These are phyloP conservation scores for Plantago elongata DNA, from an alignment of 257 asterid genomes.

Conservation along the genomic window DNA sequence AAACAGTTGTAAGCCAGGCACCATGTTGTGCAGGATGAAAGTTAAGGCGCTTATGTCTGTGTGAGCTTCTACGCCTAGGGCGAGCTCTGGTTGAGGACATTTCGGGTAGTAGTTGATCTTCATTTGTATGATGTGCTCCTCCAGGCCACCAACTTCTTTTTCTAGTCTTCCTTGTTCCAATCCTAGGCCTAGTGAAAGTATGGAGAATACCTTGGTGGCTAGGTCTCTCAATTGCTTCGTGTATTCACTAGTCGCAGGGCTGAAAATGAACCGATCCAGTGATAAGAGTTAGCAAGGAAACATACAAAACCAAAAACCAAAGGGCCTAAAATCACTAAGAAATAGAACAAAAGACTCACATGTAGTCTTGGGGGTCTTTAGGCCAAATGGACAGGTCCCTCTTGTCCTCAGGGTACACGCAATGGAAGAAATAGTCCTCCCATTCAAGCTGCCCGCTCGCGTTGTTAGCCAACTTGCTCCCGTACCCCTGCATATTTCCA, in stretches of 20 bases:
- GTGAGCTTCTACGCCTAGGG: slow-evolving; percentile 92
- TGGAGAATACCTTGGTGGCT: slow-evolving; percentile 52
- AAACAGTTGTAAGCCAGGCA: slow-evolving; percentile 81
- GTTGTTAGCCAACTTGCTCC: slow-evolving; percentile 75
- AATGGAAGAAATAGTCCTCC: slow-evolving; percentile 89
- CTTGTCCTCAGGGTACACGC: slow-evolving; percentile 51
- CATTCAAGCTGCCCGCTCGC: slow-evolving; percentile 79
- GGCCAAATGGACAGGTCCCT: slow-evolving; percentile 75
- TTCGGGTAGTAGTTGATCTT: slow-evolving; percentile 89
- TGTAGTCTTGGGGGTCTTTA: slow-evolving; percentile 57
- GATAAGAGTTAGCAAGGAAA: not conserved
- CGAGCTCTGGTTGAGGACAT: slow-evolving; percentile 94
- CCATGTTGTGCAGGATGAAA: slow-evolving; percentile 95
- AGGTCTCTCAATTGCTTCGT: slow-evolving; percentile 54
- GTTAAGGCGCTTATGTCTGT: slow-evolving; percentile 85
- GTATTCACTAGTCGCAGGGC: slow-evolving; percentile 62
- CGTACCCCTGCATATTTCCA: slow-evolving; percentile 85
- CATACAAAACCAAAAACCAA: not conserved
- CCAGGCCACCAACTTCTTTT: slow-evolving; percentile 73
- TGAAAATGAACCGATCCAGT: slow-evolving; percentile 16
- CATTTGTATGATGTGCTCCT: slow-evolving; percentile 67
- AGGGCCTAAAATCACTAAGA: not conserved
- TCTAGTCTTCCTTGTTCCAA: slow-evolving; percentile 61
- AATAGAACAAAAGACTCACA: slow-evolving; percentile 36
- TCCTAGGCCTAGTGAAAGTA: slow-evolving; percentile 65